Evolutionary conservation across 2,329 filamentous ascomycete genomes (phyloP).

Genomic region (Epichloe uncinata): DNA sequence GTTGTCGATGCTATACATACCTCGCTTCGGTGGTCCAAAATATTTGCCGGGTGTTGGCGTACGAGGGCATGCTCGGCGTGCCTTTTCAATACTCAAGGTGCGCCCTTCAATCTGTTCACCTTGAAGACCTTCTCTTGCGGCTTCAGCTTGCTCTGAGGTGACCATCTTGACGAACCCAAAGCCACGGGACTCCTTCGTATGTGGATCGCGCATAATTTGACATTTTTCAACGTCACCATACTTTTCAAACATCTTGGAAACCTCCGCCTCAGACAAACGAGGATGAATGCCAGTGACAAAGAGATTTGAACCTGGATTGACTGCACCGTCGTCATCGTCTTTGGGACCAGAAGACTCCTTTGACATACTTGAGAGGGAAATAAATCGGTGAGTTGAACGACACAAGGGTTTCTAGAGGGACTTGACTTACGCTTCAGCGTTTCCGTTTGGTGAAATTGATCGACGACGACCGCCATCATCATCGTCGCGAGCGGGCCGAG

Average conservation of each 20-base stretch:
- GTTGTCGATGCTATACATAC: conserved; percentile 35
- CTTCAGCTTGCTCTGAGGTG: conserved; percentile 86
- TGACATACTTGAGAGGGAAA: conserved; percentile 25
- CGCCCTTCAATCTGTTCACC: conserved; percentile 91
- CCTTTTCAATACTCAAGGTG: conserved; percentile 97
- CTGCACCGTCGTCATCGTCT: conserved; percentile 61
- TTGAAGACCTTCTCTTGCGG: conserved; percentile 90
- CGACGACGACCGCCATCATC: conserved; percentile 45
- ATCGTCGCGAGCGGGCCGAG: conserved; percentile 47
- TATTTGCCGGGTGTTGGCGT: conserved; percentile 98
- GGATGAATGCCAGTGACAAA: conserved; percentile 98
- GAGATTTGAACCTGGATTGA: conserved; percentile 93
- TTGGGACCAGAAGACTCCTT: conserved; percentile 40
- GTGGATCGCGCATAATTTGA: conserved; percentile 98
- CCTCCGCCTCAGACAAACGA: conserved; percentile 75
- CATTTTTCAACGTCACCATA: conserved; percentile 98
- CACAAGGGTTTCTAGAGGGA: neutral
- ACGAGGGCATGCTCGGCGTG: conserved; percentile 83
- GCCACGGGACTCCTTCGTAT: conserved; percentile 95
- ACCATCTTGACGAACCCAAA: conserved; percentile 99
- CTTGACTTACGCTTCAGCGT: conserved; percentile 19
- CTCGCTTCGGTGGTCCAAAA: conserved; percentile 95
- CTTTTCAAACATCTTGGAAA: conserved; percentile 93
- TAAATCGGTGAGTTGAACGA: neutral
- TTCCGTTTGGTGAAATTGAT: conserved; percentile 46